A percentile compares a stretch with the other conserved stretches of the same genome.
These are phyloP conservation scores for Parascedosporium putredinis DNA, from an alignment of 2,329 filamentous ascomycete genomes.

Conservation along the genomic window DNA sequence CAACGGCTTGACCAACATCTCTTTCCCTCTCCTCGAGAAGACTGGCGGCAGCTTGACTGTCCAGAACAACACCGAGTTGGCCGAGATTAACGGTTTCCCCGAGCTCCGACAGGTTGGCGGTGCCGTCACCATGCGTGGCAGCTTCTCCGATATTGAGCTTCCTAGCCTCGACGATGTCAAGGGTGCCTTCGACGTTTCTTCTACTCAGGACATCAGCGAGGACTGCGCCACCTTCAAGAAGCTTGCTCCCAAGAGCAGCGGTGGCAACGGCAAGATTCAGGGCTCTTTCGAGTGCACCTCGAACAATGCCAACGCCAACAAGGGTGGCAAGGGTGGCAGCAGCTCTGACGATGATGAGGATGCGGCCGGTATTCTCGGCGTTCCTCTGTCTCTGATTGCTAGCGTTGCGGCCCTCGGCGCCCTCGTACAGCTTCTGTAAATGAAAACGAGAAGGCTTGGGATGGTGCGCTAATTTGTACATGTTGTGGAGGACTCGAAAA, in stretches of 20 bases:
- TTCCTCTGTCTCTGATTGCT: conserved; percentile 37
- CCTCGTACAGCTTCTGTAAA: conserved; percentile 43
- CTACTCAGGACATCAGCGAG: conserved; percentile 48
- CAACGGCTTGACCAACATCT: conserved; percentile 58
- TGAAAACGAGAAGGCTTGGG: background rate
- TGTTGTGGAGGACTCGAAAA: background rate
- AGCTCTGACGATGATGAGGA: conserved; percentile 24
- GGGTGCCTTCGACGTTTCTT: conserved; percentile 61
- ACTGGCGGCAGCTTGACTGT: conserved; percentile 75
- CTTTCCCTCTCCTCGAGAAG: conserved; percentile 55
- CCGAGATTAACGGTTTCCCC: conserved; percentile 55
- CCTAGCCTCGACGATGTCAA: conserved; percentile 56
- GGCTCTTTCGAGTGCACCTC: conserved; percentile 38
- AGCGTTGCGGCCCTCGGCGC: conserved; percentile 36
- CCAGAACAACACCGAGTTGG: conserved; percentile 77
- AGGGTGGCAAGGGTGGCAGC: conserved; percentile 24
- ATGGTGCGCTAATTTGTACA: conserved; percentile 5
- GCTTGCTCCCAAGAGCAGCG: conserved; percentile 24
- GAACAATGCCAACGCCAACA: conserved; percentile 42
- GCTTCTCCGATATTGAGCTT: conserved; percentile 63
- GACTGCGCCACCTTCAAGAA: conserved; percentile 46
- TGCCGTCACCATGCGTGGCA: conserved; percentile 76
- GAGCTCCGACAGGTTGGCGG: conserved; percentile 60
- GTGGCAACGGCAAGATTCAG: conserved; percentile 30
- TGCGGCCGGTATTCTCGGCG: conserved; percentile 32